A percentile compares a stretch with the other conserved stretches of the same genome.
Conservation (phyloP, 2,329 filamentous ascomycete genomes). For the Epichloe gansuensis region DNA sequence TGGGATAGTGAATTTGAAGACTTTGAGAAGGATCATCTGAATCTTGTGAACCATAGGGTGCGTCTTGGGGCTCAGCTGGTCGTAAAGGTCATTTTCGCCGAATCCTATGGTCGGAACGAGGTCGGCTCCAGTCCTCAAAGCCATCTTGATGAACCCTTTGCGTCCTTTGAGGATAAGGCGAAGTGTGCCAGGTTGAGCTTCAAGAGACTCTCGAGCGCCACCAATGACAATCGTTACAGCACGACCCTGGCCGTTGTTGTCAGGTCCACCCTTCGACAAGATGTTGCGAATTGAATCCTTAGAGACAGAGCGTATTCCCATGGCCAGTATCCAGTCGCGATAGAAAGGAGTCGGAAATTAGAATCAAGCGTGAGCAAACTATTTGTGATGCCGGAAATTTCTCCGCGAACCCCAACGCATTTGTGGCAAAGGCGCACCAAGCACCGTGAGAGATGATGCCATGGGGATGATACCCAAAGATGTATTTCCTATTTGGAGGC, state of each 20-base stretch:
- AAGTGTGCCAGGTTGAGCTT: conserved; percentile 67
- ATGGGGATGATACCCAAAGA: conserved; percentile 94
- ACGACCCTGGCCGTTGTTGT: conserved; percentile 79
- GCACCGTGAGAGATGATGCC: conserved; percentile 97
- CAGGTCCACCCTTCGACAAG: conserved; percentile 63
- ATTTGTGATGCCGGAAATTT: conserved; percentile 91
- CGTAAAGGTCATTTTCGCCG: conserved; percentile 92
- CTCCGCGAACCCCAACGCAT: conserved; percentile 73
- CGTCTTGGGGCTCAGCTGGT: conserved; percentile 65
- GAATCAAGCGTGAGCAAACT: conserved; percentile 86
- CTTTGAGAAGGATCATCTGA: conserved; percentile 74
- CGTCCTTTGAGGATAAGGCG: conserved; percentile 70
- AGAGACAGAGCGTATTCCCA: conserved; percentile 81
- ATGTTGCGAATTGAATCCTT: conserved; percentile 86
- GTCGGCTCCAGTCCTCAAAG: conserved; percentile 82
- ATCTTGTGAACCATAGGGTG: conserved; percentile 70
- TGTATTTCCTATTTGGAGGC: conserved; percentile 76
- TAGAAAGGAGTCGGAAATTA: conserved; percentile 90
- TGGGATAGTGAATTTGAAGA: conserved; percentile 85
- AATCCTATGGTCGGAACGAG: conserved; percentile 87
- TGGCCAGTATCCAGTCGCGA: conserved; percentile 80
- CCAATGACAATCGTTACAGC: conserved; percentile 94
- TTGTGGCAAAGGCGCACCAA: conserved; percentile 81
- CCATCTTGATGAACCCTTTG: conserved; percentile 90
- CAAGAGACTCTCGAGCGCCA: conserved; percentile 82